A percentile compares a stretch with the other conserved stretches of the same genome.
Evolutionary conservation across 768 basidiomycete species (phyloP).

Genomic region (Hericium erinaceus): DNA sequence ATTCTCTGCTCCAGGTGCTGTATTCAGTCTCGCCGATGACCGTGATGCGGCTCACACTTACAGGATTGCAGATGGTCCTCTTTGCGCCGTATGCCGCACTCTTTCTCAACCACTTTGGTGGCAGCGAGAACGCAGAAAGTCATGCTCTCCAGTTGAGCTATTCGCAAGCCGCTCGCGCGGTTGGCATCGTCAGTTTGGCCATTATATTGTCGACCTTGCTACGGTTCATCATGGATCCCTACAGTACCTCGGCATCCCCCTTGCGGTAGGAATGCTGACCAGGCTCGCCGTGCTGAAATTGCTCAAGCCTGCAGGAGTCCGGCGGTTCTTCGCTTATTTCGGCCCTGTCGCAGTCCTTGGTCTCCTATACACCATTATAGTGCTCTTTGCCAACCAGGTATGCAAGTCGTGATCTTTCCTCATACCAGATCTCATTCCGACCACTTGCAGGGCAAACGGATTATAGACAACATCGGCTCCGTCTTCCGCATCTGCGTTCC

Average conservation of each 20-base stretch:
- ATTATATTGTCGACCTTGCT: neutral
- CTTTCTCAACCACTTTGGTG: constrained; percentile 66
- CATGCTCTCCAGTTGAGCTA: constrained; percentile 43
- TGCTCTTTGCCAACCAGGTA: constrained; percentile 48
- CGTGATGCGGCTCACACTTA: no score
- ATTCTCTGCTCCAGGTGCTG: constrained; percentile 43
- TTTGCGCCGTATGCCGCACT: constrained; percentile 68
- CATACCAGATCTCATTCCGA: no score
- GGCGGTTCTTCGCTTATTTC: constrained; percentile 51
- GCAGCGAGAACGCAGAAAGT: constrained; percentile 15
- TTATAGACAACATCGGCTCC: constrained; percentile 62
- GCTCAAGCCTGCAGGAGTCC: constrained; percentile 38
- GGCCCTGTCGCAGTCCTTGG: constrained; percentile 64
- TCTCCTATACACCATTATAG: constrained; percentile 71
- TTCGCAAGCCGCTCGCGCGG: constrained; percentile 50
- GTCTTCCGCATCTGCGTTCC: constrained; percentile 81
- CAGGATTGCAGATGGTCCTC: constrained; percentile 48
- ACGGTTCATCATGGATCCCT: neutral
- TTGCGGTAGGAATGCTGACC: constrained; percentile 63
- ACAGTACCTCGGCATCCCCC: constrained; percentile 78
- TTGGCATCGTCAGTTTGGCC: constrained; percentile 50
- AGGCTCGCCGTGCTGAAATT: constrained; percentile 40
- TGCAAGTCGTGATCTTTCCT: no score
- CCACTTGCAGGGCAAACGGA: constrained; percentile 37
- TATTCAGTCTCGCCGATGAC: neutral